Conservation (phyloP, 257 asterid species). For the Prunella vulgaris region DNA sequence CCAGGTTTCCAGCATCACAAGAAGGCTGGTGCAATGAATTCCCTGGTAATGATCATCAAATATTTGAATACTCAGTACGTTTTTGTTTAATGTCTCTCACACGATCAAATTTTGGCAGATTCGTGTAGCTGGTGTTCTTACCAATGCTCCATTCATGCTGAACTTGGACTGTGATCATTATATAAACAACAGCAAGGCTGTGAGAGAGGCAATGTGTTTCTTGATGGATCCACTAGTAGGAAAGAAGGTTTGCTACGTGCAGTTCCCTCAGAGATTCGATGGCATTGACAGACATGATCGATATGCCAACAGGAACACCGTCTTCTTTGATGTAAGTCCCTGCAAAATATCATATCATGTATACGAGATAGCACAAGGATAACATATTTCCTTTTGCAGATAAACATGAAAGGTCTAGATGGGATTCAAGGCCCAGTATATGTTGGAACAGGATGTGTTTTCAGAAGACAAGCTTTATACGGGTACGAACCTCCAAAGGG, state of each 20-base stretch:
- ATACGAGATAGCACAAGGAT: background rate
- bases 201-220: constrained; percentile 96
- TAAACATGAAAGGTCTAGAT: constrained; percentile 90
- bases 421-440: constrained; percentile 97
- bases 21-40: constrained; percentile 97
- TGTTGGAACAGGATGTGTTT: constrained; percentile 95
- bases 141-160: constrained; percentile 98
- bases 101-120: constrained; percentile 41
- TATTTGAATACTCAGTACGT: background rate
- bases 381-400: constrained; percentile 32
- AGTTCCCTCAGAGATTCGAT: constrained; percentile 96
- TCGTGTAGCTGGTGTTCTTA: constrained; percentile 94
- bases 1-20: constrained; percentile 98
- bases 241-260: constrained; percentile 88
- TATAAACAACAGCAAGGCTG: constrained; percentile 93
- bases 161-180: constrained; percentile 99
- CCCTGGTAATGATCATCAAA: constrained; percentile 61
- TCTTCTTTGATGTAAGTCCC: constrained; percentile 85
- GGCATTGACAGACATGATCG: constrained; percentile 93
- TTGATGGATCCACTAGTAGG: constrained; percentile 92
- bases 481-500: constrained; percentile 89
- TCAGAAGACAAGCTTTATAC: constrained; percentile 77
- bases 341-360: background rate
- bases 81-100: background rate
- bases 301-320: constrained; percentile 97